Percentiles rank a stretch among this genome's conserved stretches.
phyloP scores from a whole-genome alignment of 257 asterid species.

The Solanum appendiculatum region DNA sequence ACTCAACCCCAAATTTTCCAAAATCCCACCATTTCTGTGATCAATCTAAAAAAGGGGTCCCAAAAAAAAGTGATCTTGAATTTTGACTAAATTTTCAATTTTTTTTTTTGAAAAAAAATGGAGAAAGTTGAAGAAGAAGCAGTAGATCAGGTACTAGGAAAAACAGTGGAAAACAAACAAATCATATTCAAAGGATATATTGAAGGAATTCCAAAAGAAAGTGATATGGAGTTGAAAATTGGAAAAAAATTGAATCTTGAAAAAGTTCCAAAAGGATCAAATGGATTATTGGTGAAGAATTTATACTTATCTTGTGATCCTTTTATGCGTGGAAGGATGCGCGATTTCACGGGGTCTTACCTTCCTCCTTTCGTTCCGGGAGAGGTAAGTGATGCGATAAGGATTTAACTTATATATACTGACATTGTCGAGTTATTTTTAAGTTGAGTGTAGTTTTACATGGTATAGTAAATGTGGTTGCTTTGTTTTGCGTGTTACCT shows the following conservation, averaged over 20 bases:
- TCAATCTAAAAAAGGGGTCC: neutral
- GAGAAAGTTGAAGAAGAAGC: neutral
- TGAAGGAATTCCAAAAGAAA: slow-evolving; percentile 54
- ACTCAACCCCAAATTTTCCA: neutral
- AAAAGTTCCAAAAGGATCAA: slow-evolving; percentile 65
- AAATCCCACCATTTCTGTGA: neutral
- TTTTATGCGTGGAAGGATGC: slow-evolving; percentile 87
- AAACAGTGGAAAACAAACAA: slow-evolving; percentile 56
- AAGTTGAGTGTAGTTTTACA: neutral
- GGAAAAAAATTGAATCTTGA: slow-evolving; percentile 44
- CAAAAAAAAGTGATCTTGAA: neutral
- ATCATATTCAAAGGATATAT: slow-evolving; percentile 63
- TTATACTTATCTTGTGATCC: slow-evolving; percentile 93
- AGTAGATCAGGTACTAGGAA: neutral
- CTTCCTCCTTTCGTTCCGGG: slow-evolving; percentile 71
- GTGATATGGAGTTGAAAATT: slow-evolving; percentile 61
- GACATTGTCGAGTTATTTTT: neutral
- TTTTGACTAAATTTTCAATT: neutral
- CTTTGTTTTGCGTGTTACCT: slow-evolving; percentile 21
- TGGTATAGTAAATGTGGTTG: neutral
- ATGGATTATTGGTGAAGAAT: slow-evolving; percentile 58
- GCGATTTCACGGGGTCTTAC: slow-evolving; percentile 64
- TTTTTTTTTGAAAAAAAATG: neutral
- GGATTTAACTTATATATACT: neutral
- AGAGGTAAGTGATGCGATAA: slow-evolving; percentile 30